Percentiles rank a stretch among this genome's conserved stretches.
These are phyloP conservation scores for Xylaria bambusicola DNA, from an alignment of 495 filamentous ascomycete genomes.

Conservation along the genomic window DNA sequence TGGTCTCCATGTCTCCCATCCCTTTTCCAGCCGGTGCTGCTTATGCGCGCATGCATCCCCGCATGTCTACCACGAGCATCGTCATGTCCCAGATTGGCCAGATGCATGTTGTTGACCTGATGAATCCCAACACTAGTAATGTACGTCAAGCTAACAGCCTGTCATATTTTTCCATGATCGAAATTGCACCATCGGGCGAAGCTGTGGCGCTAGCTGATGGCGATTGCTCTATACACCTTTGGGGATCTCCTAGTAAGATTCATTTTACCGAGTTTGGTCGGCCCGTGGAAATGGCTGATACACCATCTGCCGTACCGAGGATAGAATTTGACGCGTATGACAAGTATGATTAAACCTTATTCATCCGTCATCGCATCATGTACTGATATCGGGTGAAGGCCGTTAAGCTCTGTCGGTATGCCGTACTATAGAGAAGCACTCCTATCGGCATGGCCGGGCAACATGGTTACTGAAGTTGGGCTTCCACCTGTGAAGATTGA, in stretches of 20 bases:
- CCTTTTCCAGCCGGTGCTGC: conserved; percentile 90
- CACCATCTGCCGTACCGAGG: conserved; percentile 20
- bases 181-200: conserved; percentile 88
- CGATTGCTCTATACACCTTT: conserved; percentile 78
- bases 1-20: conserved; percentile 81
- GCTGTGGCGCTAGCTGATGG: conserved; percentile 80
- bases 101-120: conserved; percentile 90
- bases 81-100: conserved; percentile 88
- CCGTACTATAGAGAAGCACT: conserved; percentile 88
- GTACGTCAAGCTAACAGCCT: conserved; percentile 81
- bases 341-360: conserved; percentile 48
- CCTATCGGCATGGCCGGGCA: conserved; percentile 85
- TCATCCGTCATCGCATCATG: conserved; percentile 20
- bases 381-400: conserved; percentile 48
- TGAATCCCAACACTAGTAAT: conserved; percentile 88
- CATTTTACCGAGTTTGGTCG: conserved; percentile 84
- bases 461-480: conserved; percentile 79
- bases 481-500: conserved; percentile 79
- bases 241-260: conserved; percentile 88
- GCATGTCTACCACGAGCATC: conserved; percentile 88
- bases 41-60: conserved; percentile 92
- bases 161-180: conserved; percentile 68
- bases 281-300: conserved; percentile 59
- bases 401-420: conserved; percentile 84
- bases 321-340: conserved; percentile 51